Evolutionary conservation across 768 basidiomycete genomes (phyloP), one percentile per base, ranked within the genome.

Genomic region (Suillus americanus): DNA sequence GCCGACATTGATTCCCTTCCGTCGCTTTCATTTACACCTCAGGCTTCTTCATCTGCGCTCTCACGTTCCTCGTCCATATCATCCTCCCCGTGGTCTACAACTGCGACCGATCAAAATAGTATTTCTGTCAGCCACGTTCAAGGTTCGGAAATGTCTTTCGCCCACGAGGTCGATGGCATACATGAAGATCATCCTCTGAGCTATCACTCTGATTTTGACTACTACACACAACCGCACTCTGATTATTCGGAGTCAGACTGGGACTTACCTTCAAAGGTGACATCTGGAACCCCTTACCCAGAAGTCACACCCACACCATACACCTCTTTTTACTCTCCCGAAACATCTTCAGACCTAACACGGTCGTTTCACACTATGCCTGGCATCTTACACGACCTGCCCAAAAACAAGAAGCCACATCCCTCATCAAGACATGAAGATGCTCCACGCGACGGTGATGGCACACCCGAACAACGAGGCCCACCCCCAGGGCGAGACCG

Each of bases 11-110:
- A 74, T 55, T 74, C 78, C 10, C 69, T 78, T 63, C 79, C 75
- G 40, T 71, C 72, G 30, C 77, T 72, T 63, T 78, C 79, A 48
- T 72, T 67, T 51, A 72, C 74, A 46, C 74, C 70, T 45, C 43
- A 45, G 43, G 43, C 43, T 65, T 76, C 71, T 65, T 77, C 72
- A 12, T 72, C 73, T 69, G 73, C 79, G 5, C 74, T 81, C 65
- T 82, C 84, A 67, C 79, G 79, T 38, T 79, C 83, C 13, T 70
- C 79, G 6, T 84, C 84, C 6, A 67, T 71, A 56, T 78, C 74
- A 25, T 79, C 79, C 0, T 82, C 79, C 14, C 63, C 73, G 43
- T 74, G 66, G 40, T 68, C 63, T 20, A 69, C 68, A 14, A 53
- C 18, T 59, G n/a, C 62, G 46, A 35, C 65, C 63, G 53, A 67